Evolutionary conservation across 768 basidiomycete genomes (phyloP).

Genomic region (Hericium coralloides): DNA sequence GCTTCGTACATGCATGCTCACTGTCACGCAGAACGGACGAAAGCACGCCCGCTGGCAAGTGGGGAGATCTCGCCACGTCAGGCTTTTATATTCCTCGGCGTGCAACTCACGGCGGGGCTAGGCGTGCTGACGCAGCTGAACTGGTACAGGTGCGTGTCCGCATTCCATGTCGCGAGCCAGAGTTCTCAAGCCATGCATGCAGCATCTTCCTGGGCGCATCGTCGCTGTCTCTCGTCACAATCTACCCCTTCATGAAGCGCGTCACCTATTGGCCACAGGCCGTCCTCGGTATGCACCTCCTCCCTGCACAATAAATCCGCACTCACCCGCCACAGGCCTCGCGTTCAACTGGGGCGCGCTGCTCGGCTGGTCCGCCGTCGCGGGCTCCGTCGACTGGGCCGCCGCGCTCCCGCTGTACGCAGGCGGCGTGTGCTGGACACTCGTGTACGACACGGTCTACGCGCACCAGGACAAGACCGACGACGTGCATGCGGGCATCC

Average conservation of each 20-base stretch:
- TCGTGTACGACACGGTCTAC: constrained; percentile 96
- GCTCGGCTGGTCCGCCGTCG: constrained; percentile 93
- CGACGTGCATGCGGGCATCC: constrained; percentile 82
- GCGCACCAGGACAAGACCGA: constrained; percentile 98
- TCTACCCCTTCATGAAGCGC: constrained; percentile 97
- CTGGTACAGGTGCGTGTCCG: constrained; percentile 71
- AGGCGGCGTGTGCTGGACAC: constrained; percentile 86
- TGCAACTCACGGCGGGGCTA: constrained; percentile 75
- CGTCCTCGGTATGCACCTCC: constrained; percentile 57
- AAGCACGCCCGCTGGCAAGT: constrained; percentile 75
- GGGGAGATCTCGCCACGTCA: constrained; percentile 71
- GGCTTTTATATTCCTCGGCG: constrained; percentile 73
- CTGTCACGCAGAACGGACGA: constrained; percentile 63
- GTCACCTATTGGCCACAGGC: constrained; percentile 96
- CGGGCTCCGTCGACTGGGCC: constrained; percentile 70
- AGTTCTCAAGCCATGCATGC: neutral
- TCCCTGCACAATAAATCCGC: neutral
- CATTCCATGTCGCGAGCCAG: neutral
- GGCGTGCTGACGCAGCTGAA: constrained; percentile 86
- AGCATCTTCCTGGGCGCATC: constrained; percentile 91
- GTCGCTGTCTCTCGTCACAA: constrained; percentile 75
- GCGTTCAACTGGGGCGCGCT: constrained; percentile 97
- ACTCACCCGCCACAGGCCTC: constrained; percentile 45
- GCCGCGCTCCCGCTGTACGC: constrained; percentile 85
- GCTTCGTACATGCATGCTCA: neutral